Percentiles rank a stretch among this genome's conserved stretches.
Evolutionary conservation across 345 rosid genomes (phyloP).

Genomic region (Populus nigra): DNA sequence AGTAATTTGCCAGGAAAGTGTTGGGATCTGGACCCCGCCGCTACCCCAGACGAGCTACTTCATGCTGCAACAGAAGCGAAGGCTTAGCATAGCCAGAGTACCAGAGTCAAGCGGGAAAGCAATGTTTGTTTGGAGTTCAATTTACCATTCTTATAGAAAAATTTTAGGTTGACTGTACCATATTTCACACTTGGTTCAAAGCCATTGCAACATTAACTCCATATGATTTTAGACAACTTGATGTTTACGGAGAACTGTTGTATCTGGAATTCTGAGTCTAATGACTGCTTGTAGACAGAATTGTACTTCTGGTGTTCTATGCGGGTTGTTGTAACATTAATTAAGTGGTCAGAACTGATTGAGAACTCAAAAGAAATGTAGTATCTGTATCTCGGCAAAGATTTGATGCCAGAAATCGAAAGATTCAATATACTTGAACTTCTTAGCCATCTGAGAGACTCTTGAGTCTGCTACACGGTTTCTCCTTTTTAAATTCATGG

Average conservation of each 20-base stretch:
- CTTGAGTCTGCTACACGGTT: not conserved
- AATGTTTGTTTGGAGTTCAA: constrained; percentile 29
- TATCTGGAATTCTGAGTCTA: constrained; percentile 34
- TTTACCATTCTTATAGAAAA: constrained; percentile 50
- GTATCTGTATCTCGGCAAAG: constrained; percentile 5
- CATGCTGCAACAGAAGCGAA: constrained; percentile 43
- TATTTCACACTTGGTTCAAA: constrained; percentile 46
- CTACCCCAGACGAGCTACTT: constrained; percentile 94
- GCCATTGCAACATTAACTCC: constrained; percentile 45
- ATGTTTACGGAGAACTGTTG: constrained; percentile 23
- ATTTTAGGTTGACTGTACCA: constrained; percentile 62
- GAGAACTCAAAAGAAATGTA: constrained; percentile 13
- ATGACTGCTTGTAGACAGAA: constrained; percentile 25
- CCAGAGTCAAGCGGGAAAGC: constrained; percentile 19
- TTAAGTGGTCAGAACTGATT: constrained; percentile 10
- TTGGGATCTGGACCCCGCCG: constrained; percentile 98
- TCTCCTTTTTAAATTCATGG: not conserved
- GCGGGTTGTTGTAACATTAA: constrained; percentile 23
- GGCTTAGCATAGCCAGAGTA: constrained; percentile 27
- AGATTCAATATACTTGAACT: constrained; percentile 10
- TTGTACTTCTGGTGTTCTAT: not conserved
- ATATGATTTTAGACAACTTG: constrained; percentile 42
- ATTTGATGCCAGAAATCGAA: not conserved
- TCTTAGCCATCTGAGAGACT: not conserved
- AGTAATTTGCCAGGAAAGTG: constrained; percentile 63